Base-by-base conservation (phyloP, 2,329 filamentous ascomycete species). In the Fusarium veterinarium region DNA sequence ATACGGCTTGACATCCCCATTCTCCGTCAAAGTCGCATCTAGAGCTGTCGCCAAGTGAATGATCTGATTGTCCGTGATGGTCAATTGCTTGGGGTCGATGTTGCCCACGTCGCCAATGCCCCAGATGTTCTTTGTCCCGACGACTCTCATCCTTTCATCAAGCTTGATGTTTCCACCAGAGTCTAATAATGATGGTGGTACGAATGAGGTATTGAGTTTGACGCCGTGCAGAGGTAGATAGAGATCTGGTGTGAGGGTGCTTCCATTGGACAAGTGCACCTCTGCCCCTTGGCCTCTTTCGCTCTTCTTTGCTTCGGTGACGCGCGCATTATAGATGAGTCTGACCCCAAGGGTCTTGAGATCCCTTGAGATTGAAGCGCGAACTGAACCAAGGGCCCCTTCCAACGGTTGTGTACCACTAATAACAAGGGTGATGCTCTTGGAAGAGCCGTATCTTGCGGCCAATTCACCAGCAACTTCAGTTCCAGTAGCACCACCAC, bases 181-280 rank as follows among this genome's bases (percentile, higher is more conserved):
- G 38, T 83, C 81, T 8, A 83, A 67, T 48, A 85, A 75, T 3
- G 72, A 46, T 0, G 64, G 42, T 0, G 84, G 82, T 16, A 83
- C 61, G 60, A 86, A 86, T 0, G 76, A 71, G 0, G 82, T 84
- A 76, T 88, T 88, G 52, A 82, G 79, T 2, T 74, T 64, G 19
- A 84, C 64, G 41, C 87, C 87, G 61, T 82, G 81, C 0, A 85
- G 81, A 1, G 86, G 85, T 6, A 88, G 77, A 73, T 85, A 83
- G 38, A 86, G 73, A 23, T 83, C 82, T 44, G 80, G 74, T 6
- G 71, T 76, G 49, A 78, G 68, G 8, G 77, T 79, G n/a, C 67
- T 74, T 31, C 77, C 77, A 41, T 77, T 76, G 9, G 78, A 81
- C 38, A 84, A 69, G 12, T 72, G 74, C 28, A 84, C 65, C 5